Percentiles rank a stretch among this genome's conserved stretches.
These are phyloP conservation scores for Lathyrus tuberosus DNA, from an alignment of 306 rosid genomes.

Conservation along the genomic window DNA sequence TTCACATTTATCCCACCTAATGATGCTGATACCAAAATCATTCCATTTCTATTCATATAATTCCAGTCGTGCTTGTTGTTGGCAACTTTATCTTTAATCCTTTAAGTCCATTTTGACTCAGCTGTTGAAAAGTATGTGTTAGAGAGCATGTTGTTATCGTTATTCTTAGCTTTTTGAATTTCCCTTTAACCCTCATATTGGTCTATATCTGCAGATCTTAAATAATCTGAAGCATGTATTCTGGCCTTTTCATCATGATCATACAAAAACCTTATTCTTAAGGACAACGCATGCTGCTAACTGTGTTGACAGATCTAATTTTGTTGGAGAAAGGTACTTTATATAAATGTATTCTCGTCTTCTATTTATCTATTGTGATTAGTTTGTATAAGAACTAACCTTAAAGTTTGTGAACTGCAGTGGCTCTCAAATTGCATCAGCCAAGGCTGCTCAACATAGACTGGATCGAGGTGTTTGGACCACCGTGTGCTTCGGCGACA, in stretches of 20 bases:
- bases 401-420: constrained; percentile 51
- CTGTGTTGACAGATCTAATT: constrained; percentile 60
- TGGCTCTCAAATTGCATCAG: constrained; percentile 85
- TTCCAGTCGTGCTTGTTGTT: no score
- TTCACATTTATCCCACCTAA: no score
- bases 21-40: no score
- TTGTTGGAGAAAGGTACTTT: no score
- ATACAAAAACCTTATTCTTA: constrained; percentile 66
- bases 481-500: constrained; percentile 84
- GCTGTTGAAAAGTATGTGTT: no score
- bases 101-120: no score
- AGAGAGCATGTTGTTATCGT: no score
- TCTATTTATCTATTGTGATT: neutral
- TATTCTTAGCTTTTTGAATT: constrained; percentile 22
- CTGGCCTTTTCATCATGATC: constrained; percentile 92
- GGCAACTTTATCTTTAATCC: no score
- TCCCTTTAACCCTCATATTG: constrained; percentile 35
- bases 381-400: constrained; percentile 18
- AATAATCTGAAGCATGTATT: constrained; percentile 74
- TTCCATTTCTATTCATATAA: no score
- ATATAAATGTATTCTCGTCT: constrained; percentile 64
- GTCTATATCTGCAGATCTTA: constrained; percentile 62
- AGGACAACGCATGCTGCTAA: constrained; percentile 87
- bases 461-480: constrained; percentile 94
- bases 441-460: constrained; percentile 93